Conservation (phyloP, 192 early-diverging fungal species). For the Rhizophagus sp. region DNA sequence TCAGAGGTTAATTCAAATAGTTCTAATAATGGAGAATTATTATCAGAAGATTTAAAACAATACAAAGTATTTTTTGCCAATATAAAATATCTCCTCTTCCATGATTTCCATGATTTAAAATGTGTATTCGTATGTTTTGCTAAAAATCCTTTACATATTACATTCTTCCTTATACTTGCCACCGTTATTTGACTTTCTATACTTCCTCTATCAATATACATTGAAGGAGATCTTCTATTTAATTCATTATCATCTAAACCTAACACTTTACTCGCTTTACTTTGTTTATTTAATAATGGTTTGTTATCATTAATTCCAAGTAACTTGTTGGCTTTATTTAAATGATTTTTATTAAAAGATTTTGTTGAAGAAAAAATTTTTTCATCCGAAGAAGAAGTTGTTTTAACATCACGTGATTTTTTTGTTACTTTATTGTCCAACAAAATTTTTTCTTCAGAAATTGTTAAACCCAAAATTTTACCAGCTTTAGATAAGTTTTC, state of each 20-base stretch:
- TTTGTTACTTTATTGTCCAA: neutral
- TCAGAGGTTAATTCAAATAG: constrained; percentile 37
- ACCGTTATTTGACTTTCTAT: constrained; percentile 5
- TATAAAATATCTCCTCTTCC: constrained; percentile 47
- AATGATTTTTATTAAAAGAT: neutral
- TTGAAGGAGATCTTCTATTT: neutral
- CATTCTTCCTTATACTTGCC: constrained; percentile 14
- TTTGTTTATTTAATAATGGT: neutral
- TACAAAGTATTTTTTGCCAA: constrained; percentile 37
- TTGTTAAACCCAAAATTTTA: constrained; percentile 24
- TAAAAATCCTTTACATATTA: constrained; percentile 33
- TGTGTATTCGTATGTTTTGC: constrained; percentile 39
- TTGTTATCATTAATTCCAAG: constrained; percentile 4
- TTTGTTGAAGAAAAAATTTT: neutral
- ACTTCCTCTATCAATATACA: constrained; percentile 11
- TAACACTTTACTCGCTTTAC: constrained; percentile 15
- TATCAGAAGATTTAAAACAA: constrained; percentile 46
- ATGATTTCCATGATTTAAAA: constrained; percentile 43
- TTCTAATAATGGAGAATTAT: constrained; percentile 36
- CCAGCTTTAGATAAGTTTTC: constrained; percentile 21
- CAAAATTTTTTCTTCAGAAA: constrained; percentile 19
- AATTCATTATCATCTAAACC: constrained; percentile 10
- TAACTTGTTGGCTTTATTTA: constrained; percentile 11
- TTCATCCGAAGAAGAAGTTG: neutral
- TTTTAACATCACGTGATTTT: neutral